These are phyloP conservation scores for Candida sp. DNA, from an alignment of 1,139 yeast species.

Conservation along the genomic window DNA sequence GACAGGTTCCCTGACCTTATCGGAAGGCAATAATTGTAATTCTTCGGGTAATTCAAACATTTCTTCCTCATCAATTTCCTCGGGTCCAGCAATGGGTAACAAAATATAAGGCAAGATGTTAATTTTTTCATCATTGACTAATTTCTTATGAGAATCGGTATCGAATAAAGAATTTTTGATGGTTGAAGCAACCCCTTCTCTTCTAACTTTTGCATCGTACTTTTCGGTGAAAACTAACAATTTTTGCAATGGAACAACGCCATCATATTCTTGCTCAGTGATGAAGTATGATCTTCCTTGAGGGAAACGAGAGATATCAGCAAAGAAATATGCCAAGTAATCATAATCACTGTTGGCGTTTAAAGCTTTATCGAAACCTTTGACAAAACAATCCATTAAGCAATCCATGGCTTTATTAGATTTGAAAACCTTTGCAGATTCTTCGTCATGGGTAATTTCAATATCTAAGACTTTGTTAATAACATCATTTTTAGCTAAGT, in stretches of 20 bases:
- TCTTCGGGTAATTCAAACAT: constrained; percentile 87
- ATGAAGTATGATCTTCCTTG: constrained; percentile 77
- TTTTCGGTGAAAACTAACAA: constrained; percentile 81
- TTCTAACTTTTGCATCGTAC: constrained; percentile 71
- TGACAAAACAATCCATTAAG: constrained; percentile 86
- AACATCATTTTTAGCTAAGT: constrained; percentile 74
- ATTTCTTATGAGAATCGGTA: constrained; percentile 57
- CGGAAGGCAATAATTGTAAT: constrained; percentile 74
- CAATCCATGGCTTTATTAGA: constrained; percentile 71
- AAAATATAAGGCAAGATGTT: constrained; percentile 80
- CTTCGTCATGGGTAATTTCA: constrained; percentile 30
- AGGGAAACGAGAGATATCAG: constrained; percentile 75
- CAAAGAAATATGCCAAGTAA: constrained; percentile 83
- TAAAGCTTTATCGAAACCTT: constrained; percentile 70
- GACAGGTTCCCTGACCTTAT: constrained; percentile 74
- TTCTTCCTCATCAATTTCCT: constrained; percentile 78
- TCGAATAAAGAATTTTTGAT: constrained; percentile 89
- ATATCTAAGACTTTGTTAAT: constrained; percentile 50
- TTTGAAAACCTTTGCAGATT: constrained; percentile 40
- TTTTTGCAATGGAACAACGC: constrained; percentile 77
- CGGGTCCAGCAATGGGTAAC: constrained; percentile 82
- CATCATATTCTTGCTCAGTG: constrained; percentile 67
- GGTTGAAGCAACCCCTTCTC: constrained; percentile 93
- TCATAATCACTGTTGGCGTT: constrained; percentile 76
- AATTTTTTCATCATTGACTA: constrained; percentile 60